A percentile compares a stretch with the other conserved stretches of the same genome.
phyloP scores from a whole-genome alignment of 768 basidiomycete species.

The Boletellus emodensis region DNA sequence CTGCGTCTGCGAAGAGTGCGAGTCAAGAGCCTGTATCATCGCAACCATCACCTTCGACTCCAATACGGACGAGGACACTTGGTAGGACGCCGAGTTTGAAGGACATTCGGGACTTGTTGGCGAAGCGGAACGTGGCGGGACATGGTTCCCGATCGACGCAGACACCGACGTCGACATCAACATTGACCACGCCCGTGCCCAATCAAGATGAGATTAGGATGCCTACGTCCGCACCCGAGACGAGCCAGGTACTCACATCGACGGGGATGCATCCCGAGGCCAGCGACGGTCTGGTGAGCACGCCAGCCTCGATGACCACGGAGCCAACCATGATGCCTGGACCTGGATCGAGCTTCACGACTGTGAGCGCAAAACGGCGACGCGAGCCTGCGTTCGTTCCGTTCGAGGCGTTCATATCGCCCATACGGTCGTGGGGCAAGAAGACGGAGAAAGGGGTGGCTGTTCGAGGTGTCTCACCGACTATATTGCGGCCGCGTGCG shows the following conservation, averaged over 20 bases:
- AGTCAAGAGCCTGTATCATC: background rate
- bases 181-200: background rate
- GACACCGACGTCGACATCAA: background rate
- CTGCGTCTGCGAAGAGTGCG: background rate
- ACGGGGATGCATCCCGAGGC: background rate
- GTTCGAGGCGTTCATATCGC: slow-evolving; percentile 26
- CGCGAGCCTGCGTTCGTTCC: background rate
- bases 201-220: background rate
- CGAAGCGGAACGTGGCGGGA: slow-evolving; percentile 5
- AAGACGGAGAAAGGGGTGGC: background rate
- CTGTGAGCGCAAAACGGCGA: background rate
- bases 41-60: background rate
- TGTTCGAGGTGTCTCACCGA: background rate
- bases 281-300: background rate
- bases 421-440: background rate
- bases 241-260: background rate
- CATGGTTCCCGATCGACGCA: background rate
- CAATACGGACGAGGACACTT: background rate
- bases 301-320: background rate
- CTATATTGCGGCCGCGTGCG: background rate
- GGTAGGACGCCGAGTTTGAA: slow-evolving; percentile 16
- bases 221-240: background rate
- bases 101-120: slow-evolving; percentile 12
- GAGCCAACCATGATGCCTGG: background rate
- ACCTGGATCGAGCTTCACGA: background rate